These are phyloP conservation scores for Dimocarpus longan DNA, from an alignment of 345 rosid genomes.

Conservation along the genomic window DNA sequence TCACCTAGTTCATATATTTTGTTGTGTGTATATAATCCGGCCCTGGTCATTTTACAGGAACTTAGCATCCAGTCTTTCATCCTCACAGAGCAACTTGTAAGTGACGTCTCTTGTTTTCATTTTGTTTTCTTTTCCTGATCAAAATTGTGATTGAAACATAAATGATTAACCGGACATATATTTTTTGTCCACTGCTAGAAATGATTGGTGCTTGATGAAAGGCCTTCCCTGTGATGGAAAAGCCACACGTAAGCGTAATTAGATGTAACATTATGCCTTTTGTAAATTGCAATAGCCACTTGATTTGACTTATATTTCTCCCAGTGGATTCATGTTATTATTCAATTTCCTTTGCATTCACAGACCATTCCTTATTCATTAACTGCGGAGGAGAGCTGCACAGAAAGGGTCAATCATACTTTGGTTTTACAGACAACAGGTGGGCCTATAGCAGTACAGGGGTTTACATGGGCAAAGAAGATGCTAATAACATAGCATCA, in stretches of 20 bases:
- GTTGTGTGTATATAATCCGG: conserved; percentile 25
- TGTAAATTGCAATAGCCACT: background rate
- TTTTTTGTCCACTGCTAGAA: conserved; percentile 30
- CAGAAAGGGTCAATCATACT: conserved; percentile 40
- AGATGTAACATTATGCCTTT: conserved; percentile 15
- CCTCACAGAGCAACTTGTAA: conserved; percentile 54
- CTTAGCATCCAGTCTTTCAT: conserved; percentile 57
- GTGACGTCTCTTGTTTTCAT: conserved; percentile 27
- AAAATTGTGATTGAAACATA: background rate
- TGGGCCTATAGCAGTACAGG: conserved; percentile 94
- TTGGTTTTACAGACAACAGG: conserved; percentile 24
- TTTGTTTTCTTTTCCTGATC: background rate
- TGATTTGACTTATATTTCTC: background rate
- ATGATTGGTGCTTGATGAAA: conserved; percentile 66
- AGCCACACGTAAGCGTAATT: conserved; percentile 48
- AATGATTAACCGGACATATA: background rate
- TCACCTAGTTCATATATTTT: background rate
- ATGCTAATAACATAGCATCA: conserved; percentile 15
- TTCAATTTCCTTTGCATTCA: background rate
- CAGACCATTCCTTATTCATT: conserved; percentile 74
- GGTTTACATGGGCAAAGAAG: conserved; percentile 24
- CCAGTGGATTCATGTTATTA: background rate
- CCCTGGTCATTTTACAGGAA: conserved; percentile 54
- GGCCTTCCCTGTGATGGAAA: conserved; percentile 61
- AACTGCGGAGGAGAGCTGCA: conserved; percentile 76